These are phyloP conservation scores for Geranomyces michiganensis DNA, from an alignment of 192 early-diverging fungal species.

Conservation along the genomic window DNA sequence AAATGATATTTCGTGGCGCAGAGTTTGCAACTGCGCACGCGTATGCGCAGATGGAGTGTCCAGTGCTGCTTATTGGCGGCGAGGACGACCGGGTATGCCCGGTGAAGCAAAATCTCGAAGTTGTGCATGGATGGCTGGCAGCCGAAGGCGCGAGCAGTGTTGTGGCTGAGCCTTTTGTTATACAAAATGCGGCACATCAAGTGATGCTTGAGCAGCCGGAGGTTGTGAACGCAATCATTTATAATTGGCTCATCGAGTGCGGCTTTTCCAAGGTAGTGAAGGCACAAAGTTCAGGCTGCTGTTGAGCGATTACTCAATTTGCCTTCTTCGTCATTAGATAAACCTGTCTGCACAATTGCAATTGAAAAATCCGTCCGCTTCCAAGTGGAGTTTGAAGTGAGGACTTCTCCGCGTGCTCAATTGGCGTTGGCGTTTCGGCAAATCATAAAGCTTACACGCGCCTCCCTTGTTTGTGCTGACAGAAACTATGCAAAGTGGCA, in stretches of 20 bases:
- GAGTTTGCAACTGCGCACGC: constrained; percentile 15
- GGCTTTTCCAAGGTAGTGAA: constrained; percentile 14
- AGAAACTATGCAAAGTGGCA: constrained; percentile 37
- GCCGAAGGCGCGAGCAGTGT: neutral
- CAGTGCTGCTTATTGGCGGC: constrained; percentile 32
- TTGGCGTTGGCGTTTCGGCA: neutral
- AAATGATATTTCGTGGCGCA: constrained; percentile 28
- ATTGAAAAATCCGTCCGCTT: constrained; percentile 12
- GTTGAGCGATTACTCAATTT: neutral
- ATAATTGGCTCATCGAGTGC: constrained; percentile 32
- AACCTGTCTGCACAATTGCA: constrained; percentile 16
- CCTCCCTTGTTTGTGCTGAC: neutral
- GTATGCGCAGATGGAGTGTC: constrained; percentile 23
- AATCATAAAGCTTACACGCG: too few relatives aligned
- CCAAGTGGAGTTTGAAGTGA: constrained; percentile 32
- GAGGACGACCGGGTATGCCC: constrained; percentile 30
- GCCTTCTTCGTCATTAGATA: neutral
- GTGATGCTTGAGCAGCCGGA: constrained; percentile 36
- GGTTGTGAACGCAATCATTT: constrained; percentile 36
- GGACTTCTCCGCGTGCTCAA: neutral
- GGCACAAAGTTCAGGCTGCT: neutral
- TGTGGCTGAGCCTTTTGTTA: constrained; percentile 28
- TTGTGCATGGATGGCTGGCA: constrained; percentile 21
- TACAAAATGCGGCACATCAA: constrained; percentile 32
- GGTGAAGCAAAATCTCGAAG: constrained; percentile 13